Conservation (phyloP, 148 eudicot species). For the Rhododendron vialii region DNA sequence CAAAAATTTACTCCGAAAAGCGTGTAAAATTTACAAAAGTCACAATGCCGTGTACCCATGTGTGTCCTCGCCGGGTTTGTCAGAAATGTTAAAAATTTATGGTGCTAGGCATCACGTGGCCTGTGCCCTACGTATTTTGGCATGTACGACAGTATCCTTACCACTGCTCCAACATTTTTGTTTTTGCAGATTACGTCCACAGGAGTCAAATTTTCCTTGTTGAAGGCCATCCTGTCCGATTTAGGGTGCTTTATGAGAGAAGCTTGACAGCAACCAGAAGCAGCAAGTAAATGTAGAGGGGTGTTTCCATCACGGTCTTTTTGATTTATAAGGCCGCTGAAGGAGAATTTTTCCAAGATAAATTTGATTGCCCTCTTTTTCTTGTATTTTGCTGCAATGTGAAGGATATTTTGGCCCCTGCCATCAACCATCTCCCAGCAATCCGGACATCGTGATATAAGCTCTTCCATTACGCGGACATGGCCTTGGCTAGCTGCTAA, state of each 20-base stretch:
- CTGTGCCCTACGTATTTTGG: not conserved
- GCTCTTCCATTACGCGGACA: not conserved
- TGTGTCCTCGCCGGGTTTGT: not conserved
- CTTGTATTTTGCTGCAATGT: not conserved
- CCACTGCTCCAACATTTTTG: not conserved
- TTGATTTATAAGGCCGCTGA: not conserved
- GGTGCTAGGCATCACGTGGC: too few relatives aligned
- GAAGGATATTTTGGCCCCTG: not conserved
- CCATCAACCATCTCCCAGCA: not conserved
- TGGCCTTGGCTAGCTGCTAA: not conserved
- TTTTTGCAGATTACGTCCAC: not conserved
- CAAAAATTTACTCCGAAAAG: not conserved
- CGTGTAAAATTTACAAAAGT: not conserved
- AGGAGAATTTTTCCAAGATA: not conserved
- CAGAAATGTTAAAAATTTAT: too few relatives aligned
- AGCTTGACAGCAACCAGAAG: not conserved
- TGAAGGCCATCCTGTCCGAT: not conserved
- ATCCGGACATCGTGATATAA: not conserved
- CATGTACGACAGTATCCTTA: not conserved
- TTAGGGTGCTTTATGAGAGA: not conserved
- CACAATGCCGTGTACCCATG: not conserved
- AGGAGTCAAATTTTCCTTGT: not conserved
- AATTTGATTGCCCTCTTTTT: not conserved
- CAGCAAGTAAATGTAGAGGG: not conserved
- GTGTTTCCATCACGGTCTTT: not conserved